These are phyloP conservation scores for Phaeotremella fagi DNA, from an alignment of 768 basidiomycete species.

Conservation along the genomic window DNA sequence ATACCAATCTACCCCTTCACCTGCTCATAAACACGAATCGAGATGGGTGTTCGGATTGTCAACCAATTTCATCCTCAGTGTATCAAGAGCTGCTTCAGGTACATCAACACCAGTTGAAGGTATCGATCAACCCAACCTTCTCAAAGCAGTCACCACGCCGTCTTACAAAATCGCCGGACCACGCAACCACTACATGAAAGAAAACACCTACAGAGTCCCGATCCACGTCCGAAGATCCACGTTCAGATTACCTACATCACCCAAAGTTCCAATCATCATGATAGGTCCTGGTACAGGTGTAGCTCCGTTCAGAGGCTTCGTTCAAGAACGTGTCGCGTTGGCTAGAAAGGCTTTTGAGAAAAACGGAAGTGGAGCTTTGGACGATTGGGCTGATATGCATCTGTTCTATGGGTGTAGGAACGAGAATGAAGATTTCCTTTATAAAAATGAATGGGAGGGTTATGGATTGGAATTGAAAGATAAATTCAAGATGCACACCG, in stretches of 20 bases:
- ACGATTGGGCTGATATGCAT: constrained; percentile 90
- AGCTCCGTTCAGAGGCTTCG: constrained; percentile 97
- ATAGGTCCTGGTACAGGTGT: constrained; percentile 98
- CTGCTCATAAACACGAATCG: constrained; percentile 52
- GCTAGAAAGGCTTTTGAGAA: constrained; percentile 92
- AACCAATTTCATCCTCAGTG: constrained; percentile 90
- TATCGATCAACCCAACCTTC: constrained; percentile 49
- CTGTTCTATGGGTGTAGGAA: constrained; percentile 96
- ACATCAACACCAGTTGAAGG: constrained; percentile 36
- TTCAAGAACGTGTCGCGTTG: constrained; percentile 94
- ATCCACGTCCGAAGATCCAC: constrained; percentile 93
- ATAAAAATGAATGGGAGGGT: constrained; percentile 89
- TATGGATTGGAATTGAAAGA: constrained; percentile 81
- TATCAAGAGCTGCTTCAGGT: constrained; percentile 62
- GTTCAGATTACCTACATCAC: constrained; percentile 94
- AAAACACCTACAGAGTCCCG: constrained; percentile 71
- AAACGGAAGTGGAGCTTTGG: constrained; percentile 86
- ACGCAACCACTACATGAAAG: constrained; percentile 71
- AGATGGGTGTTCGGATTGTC: constrained; percentile 84
- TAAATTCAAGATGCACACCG: constrained; percentile 81
- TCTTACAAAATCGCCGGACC: constrained; percentile 86
- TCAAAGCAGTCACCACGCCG: constrained; percentile 52
- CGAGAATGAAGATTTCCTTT: constrained; percentile 83
- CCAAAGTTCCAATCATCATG: constrained; percentile 98
- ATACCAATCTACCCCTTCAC: constrained; percentile 65